Percentiles rank a stretch among this genome's conserved stretches.
These are phyloP conservation scores for Kwoniella shivajii DNA, from an alignment of 1,284 basidiomycete genomes.

Conservation along the genomic window DNA sequence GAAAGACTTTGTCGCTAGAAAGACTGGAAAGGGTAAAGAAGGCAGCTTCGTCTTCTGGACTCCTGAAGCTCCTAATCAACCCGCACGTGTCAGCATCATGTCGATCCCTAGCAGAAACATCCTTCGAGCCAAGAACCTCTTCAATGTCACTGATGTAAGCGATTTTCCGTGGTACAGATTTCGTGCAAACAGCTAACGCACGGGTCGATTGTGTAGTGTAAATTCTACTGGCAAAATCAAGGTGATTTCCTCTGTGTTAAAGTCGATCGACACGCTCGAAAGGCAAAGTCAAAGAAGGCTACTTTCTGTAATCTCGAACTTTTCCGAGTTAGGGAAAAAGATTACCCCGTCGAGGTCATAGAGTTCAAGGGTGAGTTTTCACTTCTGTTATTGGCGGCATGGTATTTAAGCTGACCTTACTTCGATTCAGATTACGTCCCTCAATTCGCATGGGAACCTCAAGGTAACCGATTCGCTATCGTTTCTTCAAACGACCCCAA, in stretches of 20 bases:
- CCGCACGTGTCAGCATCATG: slow-evolving; percentile 92
- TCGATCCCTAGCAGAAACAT: slow-evolving; percentile 82
- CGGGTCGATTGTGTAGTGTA: slow-evolving; percentile 83
- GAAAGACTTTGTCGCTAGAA: slow-evolving; percentile 76
- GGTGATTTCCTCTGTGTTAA: slow-evolving; percentile 99
- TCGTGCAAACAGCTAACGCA: neutral
- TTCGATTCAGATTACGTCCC: slow-evolving; percentile 76
- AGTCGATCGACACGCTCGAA: slow-evolving; percentile 81
- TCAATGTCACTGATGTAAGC: slow-evolving; percentile 92
- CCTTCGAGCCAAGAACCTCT: slow-evolving; percentile 93
- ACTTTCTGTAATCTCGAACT: slow-evolving; percentile 99
- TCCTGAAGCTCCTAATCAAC: slow-evolving; percentile 94
- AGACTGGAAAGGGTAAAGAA: slow-evolving; percentile 64
- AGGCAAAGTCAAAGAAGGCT: slow-evolving; percentile 97
- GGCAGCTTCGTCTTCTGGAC: slow-evolving; percentile 98
- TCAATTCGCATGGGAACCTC: slow-evolving; percentile 98
- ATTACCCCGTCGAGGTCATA: slow-evolving; percentile 96
- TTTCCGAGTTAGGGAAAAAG: slow-evolving; percentile 96
- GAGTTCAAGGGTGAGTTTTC: slow-evolving; percentile 77
- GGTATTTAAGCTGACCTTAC: neutral
- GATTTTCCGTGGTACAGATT: neutral
- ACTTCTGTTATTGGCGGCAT: neutral
- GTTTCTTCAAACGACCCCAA: slow-evolving; percentile 95
- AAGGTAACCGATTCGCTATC: slow-evolving; percentile 93
- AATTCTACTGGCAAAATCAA: slow-evolving; percentile 98